phyloP scores from a whole-genome alignment of 148 eudicot genomes.

The Amaranthus cruentus region DNA sequence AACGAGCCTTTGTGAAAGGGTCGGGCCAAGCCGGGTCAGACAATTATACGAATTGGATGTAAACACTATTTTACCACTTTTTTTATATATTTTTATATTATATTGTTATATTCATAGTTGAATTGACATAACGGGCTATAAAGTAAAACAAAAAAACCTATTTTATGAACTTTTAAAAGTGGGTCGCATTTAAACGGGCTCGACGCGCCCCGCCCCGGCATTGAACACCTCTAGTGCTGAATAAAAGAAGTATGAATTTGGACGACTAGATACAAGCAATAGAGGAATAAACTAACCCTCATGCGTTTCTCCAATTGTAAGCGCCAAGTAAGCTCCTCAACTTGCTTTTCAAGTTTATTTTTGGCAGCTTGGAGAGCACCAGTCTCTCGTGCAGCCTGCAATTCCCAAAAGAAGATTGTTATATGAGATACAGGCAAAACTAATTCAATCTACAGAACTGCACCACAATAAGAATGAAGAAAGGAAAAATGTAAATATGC shows the following conservation, averaged over 20 bases:
- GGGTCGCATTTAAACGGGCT: too few species aligned
- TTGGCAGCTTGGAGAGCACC: slow-evolving; percentile 99
- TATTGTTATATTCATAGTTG: too few species aligned
- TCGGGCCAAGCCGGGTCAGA: too few species aligned
- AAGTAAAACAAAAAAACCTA: too few species aligned
- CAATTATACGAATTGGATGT: too few species aligned
- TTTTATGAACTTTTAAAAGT: too few species aligned
- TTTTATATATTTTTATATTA: too few species aligned
- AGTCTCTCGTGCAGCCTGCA: slow-evolving; percentile 93
- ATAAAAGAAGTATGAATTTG: background rate
- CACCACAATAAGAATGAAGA: background rate
- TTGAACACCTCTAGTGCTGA: background rate
- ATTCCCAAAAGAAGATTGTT: slow-evolving; percentile 12
- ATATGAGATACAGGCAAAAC: background rate
- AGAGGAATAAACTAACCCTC: slow-evolving; percentile 51
- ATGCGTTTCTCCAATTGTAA: slow-evolving; percentile 97
- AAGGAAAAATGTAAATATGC: background rate
- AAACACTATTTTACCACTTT: too few species aligned
- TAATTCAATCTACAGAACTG: background rate
- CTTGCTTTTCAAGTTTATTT: slow-evolving; percentile 98
- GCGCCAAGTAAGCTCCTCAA: slow-evolving; percentile 95
- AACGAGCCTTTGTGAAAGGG: too few species aligned
- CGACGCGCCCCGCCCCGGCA: too few species aligned
- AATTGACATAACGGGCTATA: too few species aligned
- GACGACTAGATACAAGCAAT: background rate